Evolutionary conservation across 2,329 filamentous ascomycete species (phyloP).

Genomic region (Exophiala lecanii-corni): DNA sequence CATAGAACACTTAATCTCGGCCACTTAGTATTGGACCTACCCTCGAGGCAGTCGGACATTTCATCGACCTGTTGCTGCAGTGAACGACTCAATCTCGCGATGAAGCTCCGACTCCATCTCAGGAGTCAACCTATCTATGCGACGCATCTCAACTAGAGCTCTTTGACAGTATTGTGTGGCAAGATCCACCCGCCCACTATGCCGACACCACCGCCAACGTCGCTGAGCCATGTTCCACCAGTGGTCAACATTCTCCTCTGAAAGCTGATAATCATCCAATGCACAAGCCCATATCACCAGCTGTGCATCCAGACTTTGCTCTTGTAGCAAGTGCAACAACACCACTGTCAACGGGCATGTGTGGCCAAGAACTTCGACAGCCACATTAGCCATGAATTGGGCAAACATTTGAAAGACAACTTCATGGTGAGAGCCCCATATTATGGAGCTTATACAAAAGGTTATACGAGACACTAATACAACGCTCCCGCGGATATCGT

Average conservation of each 20-base stretch:
- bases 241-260: slow-evolving; percentile 1
- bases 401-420: neutral
- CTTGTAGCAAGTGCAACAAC: neutral
- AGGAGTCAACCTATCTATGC: neutral
- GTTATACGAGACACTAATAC: neutral
- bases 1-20: no score
- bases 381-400: neutral
- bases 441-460: neutral
- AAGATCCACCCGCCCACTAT: neutral
- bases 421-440: neutral
- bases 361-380: neutral
- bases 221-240: slow-evolving; percentile 4
- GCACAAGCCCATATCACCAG: slow-evolving; percentile 6
- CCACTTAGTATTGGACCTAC: no score
- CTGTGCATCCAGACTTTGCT: neutral
- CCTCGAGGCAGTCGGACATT: no score
- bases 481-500: neutral
- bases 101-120: slow-evolving; percentile 1
- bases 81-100: no score
- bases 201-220: slow-evolving; percentile 1
- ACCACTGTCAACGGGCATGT: neutral
- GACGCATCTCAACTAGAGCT: neutral
- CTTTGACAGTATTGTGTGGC: neutral
- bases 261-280: slow-evolving; percentile 1
- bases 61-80: neutral